A percentile compares a stretch with the other conserved stretches of the same genome.
phyloP scores from a whole-genome alignment of 441 rosid species.

The California macrophylla region DNA sequence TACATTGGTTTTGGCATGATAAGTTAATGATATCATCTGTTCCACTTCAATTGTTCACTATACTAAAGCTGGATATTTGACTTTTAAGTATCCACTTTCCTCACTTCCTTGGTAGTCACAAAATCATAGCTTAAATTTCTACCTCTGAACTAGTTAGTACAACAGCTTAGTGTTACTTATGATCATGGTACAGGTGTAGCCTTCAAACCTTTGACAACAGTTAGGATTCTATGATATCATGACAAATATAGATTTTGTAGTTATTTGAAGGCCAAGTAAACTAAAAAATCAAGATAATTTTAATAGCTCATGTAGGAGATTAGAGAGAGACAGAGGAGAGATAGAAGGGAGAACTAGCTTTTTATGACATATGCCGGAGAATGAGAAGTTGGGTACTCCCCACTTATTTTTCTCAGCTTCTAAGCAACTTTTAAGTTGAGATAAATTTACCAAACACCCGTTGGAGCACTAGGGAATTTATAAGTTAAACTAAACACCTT shows the following conservation, averaged over 20 bases:
- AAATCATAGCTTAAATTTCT: neutral
- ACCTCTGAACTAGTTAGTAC: too few species aligned
- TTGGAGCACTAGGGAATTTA: too few species aligned
- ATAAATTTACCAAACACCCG: too few species aligned
- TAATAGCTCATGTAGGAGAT: neutral
- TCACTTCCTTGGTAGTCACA: neutral
- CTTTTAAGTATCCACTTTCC: neutral
- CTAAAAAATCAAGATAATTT: neutral
- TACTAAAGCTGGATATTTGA: neutral
- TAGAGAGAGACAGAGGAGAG: neutral
- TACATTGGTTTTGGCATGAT: constrained; percentile 1
- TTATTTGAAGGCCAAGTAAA: neutral
- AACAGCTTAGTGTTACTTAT: too few species aligned
- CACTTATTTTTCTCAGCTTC: too few species aligned
- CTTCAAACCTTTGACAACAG: neutral
- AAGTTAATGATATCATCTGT: neutral
- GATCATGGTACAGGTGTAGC: too few species aligned
- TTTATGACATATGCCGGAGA: too few species aligned
- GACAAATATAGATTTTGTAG: neutral
- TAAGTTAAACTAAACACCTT: too few species aligned
- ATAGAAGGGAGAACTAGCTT: too few species aligned
- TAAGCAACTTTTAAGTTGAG: too few species aligned
- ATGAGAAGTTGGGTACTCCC: too few species aligned
- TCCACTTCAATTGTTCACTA: neutral
- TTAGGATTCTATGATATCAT: neutral